These are phyloP conservation scores for Candida ficus DNA, from an alignment of 805 yeast genomes.

Conservation along the genomic window DNA sequence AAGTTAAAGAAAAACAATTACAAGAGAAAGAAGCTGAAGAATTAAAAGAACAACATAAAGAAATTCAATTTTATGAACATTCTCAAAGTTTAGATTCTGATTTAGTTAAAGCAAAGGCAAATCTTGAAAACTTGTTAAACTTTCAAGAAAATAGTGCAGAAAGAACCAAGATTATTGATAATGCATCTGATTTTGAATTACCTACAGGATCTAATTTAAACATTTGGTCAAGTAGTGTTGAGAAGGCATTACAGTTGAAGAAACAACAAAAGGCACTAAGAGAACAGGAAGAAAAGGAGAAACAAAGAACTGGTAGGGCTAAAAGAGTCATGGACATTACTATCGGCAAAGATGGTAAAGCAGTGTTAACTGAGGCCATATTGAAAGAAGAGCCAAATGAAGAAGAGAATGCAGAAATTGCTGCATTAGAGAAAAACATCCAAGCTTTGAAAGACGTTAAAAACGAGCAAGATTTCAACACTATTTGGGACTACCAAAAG, in stretches of 20 bases:
- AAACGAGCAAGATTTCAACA: slow-evolving; percentile 28
- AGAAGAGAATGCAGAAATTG: slow-evolving; percentile 29
- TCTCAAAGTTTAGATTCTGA: slow-evolving; percentile 48
- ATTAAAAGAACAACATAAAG: slow-evolving; percentile 36
- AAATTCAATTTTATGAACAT: slow-evolving; percentile 38
- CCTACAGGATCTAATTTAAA: slow-evolving; percentile 47
- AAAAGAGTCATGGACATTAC: slow-evolving; percentile 71
- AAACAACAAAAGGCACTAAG: slow-evolving; percentile 75
- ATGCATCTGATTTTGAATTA: slow-evolving; percentile 82
- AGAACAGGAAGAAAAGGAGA: slow-evolving; percentile 54
- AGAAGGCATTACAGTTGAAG: slow-evolving; percentile 81
- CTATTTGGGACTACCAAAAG: slow-evolving; percentile 56
- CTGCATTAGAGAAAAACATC: slow-evolving; percentile 25
- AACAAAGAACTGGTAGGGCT: slow-evolving; percentile 65
- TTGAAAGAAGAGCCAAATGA: slow-evolving; percentile 31
- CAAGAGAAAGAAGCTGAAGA: slow-evolving; percentile 39
- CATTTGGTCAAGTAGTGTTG: slow-evolving; percentile 80
- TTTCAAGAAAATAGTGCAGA: slow-evolving; percentile 87
- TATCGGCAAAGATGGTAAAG: slow-evolving; percentile 73
- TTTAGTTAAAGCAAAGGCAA: slow-evolving; percentile 60
- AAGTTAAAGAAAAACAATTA: slow-evolving; percentile 31
- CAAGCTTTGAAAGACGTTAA: slow-evolving; percentile 30
- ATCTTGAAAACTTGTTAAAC: slow-evolving; percentile 66
- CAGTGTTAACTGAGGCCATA: slow-evolving; percentile 39
- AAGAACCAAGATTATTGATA: slow-evolving; percentile 87